Percentiles rank a stretch among this genome's conserved stretches.
Conservation (phyloP, 2,329 filamentous ascomycete species). For the Alternaria panax region DNA sequence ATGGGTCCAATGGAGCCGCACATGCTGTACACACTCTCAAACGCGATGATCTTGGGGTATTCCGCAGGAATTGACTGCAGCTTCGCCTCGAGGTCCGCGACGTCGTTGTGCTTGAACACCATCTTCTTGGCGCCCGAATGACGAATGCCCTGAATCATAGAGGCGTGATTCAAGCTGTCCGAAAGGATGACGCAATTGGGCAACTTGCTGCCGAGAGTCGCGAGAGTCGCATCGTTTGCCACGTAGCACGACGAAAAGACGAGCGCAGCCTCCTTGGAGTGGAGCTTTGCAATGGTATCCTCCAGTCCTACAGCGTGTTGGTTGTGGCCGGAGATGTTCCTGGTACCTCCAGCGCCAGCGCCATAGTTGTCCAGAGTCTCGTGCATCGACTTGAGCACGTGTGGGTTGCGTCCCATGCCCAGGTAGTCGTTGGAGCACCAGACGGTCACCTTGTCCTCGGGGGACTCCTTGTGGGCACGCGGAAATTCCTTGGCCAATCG, state of each 20-base stretch:
- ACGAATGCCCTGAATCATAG: slow-evolving; percentile 98
- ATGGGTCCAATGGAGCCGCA: slow-evolving; percentile 97
- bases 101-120: slow-evolving; percentile 98
- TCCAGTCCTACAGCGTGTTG: slow-evolving; percentile 89
- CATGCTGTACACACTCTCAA: slow-evolving; percentile 99
- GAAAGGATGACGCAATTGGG: slow-evolving; percentile 98
- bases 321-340: slow-evolving; percentile 98
- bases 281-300: slow-evolving; percentile 80
- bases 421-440: slow-evolving; percentile 99
- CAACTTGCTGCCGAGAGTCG: slow-evolving; percentile 95
- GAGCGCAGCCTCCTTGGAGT: slow-evolving; percentile 88
- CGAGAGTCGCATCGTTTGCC: slow-evolving; percentile 95
- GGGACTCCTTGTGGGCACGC: slow-evolving; percentile 84
- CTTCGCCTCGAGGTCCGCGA: slow-evolving; percentile 91
- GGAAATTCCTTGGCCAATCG: slow-evolving; percentile 96
- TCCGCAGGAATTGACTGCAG: slow-evolving; percentile 84
- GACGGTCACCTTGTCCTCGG: slow-evolving; percentile 88
- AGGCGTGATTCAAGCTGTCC: slow-evolving; percentile 96
- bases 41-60: slow-evolving; percentile 96
- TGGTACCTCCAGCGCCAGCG: slow-evolving; percentile 90
- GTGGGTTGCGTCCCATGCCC: slow-evolving; percentile 91
- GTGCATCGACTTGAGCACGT: slow-evolving; percentile 91
- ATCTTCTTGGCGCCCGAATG: slow-evolving; percentile 97
- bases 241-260: slow-evolving; percentile 99
- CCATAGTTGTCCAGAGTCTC: slow-evolving; percentile 93